These are phyloP conservation scores for Geranium rotundifolium DNA, from an alignment of 345 rosid species.

Conservation along the genomic window DNA sequence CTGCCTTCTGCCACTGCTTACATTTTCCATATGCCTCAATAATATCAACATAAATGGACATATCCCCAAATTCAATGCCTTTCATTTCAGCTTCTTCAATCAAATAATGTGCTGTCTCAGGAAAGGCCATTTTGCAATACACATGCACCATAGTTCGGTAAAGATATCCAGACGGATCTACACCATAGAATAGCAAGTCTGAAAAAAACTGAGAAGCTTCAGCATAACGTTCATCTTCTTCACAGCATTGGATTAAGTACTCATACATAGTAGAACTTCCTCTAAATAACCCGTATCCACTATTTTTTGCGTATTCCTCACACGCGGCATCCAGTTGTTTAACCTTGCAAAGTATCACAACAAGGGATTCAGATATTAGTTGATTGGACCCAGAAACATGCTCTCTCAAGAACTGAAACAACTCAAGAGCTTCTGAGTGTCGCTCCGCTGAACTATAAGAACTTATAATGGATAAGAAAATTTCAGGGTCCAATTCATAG, in stretches of 20 bases:
- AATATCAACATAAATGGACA: conserved; percentile 39
- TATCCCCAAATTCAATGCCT: conserved; percentile 39
- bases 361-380: conserved; percentile 53
- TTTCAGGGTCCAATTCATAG: conserved; percentile 43
- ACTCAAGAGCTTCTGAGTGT: conserved; percentile 60
- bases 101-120: conserved; percentile 73
- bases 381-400: conserved; percentile 33
- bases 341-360: conserved; percentile 65
- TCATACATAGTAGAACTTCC: conserved; percentile 53
- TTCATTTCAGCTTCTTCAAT: conserved; percentile 41
- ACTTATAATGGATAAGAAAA: conserved; percentile 56
- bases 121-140: conserved; percentile 70
- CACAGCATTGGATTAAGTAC: conserved; percentile 59
- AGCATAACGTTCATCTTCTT: conserved; percentile 37
- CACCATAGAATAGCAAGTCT: conserved; percentile 62
- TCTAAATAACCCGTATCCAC: conserved; percentile 30
- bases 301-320: conserved; percentile 42
- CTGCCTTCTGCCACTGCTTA: conserved; percentile 83
- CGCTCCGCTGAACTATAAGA: conserved; percentile 70
- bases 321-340: conserved; percentile 53
- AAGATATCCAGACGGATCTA: conserved; percentile 44
- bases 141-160: conserved; percentile 40
- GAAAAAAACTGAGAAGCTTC: conserved; percentile 84
- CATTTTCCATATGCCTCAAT: conserved; percentile 63
- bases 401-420: conserved; percentile 64